Base-by-base conservation (phyloP, 2,329 filamentous ascomycete genomes). In the Geosmithia flava region DNA sequence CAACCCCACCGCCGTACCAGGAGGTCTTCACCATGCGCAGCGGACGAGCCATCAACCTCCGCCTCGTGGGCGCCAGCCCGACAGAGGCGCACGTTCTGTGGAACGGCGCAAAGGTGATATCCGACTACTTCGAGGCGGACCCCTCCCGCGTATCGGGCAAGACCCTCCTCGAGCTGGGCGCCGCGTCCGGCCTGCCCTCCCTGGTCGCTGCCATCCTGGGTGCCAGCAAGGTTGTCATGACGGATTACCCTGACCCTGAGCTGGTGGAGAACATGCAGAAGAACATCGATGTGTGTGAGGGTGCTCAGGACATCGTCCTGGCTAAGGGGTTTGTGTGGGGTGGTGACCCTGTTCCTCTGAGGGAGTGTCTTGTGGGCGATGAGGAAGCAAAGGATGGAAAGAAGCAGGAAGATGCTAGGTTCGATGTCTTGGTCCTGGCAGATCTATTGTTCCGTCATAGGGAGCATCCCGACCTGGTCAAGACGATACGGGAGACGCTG, bases 381-480 rank as follows among this genome's bases (percentile, higher is more conserved):
- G 41, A 2, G 52, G 17, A 15, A 47, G 49, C 6, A 48, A 52
- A 20, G 50, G 53, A 17, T 54, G 53, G 42, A 55, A 52, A 37
- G 44, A 10, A 37, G 30, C n/a, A 19, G 15, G n/a, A 37, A 16
- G 23, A 20, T 16, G 19, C 27, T 7, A 44, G 69, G 0, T 96
- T 94, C 59, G 88, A 96, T 61, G 71, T 94, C 5, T 64, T 96
- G 23, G 83, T 97, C 49, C 74, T 96, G 42, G 89, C 90, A 3
- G 91, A 96, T 62, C 74, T 96, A 46, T 74, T 96, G 3, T 97
- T 96, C 68, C 87, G 93, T 51, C 89, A 96, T 62, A 85, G 82
- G 4, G 89, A 95, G 68, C 91, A 96, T 59, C 70, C 67, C 2
- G 88, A 87, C 58, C 72, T 96, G 51, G 71, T 94, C 53, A 74